Evolutionary conservation across 1,284 basidiomycete species (phyloP).

Genomic region (Ustilago bromivora): DNA sequence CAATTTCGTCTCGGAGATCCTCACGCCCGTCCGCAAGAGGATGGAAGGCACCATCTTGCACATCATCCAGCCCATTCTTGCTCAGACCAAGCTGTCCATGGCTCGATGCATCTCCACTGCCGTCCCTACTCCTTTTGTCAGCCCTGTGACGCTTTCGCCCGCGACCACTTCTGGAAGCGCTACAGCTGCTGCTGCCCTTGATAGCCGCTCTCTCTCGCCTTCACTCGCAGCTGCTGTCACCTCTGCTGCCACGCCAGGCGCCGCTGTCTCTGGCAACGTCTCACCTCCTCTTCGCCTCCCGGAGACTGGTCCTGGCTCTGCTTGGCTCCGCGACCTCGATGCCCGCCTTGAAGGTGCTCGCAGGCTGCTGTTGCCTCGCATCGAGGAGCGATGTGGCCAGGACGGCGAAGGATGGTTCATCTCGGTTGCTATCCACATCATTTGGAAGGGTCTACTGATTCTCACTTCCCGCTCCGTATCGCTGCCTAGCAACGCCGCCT

Average conservation of each 20-base stretch:
- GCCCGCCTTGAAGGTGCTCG: slow-evolving; percentile 63
- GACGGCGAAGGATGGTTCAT: slow-evolving; percentile 69
- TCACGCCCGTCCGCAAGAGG: slow-evolving; percentile 66
- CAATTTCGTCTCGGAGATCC: slow-evolving; percentile 66
- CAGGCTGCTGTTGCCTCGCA: slow-evolving; percentile 60
- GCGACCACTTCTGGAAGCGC: slow-evolving; percentile 31
- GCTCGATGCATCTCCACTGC: slow-evolving; percentile 54
- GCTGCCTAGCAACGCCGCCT: slow-evolving; percentile 39
- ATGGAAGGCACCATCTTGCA: slow-evolving; percentile 68
- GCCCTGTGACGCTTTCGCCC: slow-evolving; percentile 41
- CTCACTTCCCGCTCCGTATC: slow-evolving; percentile 60
- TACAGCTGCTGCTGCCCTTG: neutral
- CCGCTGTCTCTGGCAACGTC: slow-evolving; percentile 28
- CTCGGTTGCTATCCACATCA: slow-evolving; percentile 64
- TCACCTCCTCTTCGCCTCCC: slow-evolving; percentile 35
- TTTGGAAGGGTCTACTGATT: slow-evolving; percentile 67
- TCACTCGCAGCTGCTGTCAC: slow-evolving; percentile 8
- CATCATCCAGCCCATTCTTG: slow-evolving; percentile 65
- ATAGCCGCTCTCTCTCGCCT: slow-evolving; percentile 26
- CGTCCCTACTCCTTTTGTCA: slow-evolving; percentile 58
- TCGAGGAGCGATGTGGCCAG: slow-evolving; percentile 63
- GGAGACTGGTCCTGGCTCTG: slow-evolving; percentile 40
- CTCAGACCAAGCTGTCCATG: slow-evolving; percentile 56
- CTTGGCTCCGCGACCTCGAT: slow-evolving; percentile 65
- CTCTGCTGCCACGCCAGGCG: slow-evolving; percentile 6